Conservation (phyloP, 176 grass and related monocot genomes). For the Oryza coarctata region DNA sequence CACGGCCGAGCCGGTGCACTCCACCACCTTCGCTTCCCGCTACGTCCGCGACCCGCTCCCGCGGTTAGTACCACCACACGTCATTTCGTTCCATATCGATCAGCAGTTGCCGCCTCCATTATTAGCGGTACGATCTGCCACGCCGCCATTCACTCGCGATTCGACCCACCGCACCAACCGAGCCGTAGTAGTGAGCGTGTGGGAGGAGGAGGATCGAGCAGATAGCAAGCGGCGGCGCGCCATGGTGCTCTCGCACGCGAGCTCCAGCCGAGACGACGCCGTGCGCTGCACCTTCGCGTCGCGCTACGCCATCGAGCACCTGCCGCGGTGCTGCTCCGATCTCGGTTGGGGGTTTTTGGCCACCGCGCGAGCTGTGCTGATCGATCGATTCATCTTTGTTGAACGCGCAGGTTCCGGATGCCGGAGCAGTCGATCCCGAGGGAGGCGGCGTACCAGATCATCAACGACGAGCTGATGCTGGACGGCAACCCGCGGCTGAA, state of each 20-base stretch:
- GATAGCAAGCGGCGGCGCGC: background rate
- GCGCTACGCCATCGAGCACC: slow-evolving; percentile 47
- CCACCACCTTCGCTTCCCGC: slow-evolving; percentile 58
- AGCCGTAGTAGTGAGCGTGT: background rate
- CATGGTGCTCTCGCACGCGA: slow-evolving; percentile 72
- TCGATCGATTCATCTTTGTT: background rate
- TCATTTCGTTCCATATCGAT: background rate
- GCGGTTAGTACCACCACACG: slow-evolving; percentile 32
- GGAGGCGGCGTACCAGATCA: slow-evolving; percentile 85
- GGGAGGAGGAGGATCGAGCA: background rate
- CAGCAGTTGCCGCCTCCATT: background rate
- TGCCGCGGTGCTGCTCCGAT: slow-evolving; percentile 47
- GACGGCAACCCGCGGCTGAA: slow-evolving; percentile 75
- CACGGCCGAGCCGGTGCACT: slow-evolving; percentile 38
- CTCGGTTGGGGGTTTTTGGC: too few species aligned
- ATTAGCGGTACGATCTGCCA: background rate
- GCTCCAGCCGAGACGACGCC: slow-evolving; percentile 6
- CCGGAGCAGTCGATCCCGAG: slow-evolving; percentile 51
- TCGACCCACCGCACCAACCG: background rate
- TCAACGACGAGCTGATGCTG: slow-evolving; percentile 83
- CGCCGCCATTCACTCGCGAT: too few species aligned
- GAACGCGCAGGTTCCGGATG: slow-evolving; percentile 54
- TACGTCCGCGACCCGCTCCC: slow-evolving; percentile 51
- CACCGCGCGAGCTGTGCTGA: background rate
- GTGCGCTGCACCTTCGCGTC: slow-evolving; percentile 62